Conservation (phyloP, 371 early-diverging fungal genomes). For the Mortierella sp. region DNA sequence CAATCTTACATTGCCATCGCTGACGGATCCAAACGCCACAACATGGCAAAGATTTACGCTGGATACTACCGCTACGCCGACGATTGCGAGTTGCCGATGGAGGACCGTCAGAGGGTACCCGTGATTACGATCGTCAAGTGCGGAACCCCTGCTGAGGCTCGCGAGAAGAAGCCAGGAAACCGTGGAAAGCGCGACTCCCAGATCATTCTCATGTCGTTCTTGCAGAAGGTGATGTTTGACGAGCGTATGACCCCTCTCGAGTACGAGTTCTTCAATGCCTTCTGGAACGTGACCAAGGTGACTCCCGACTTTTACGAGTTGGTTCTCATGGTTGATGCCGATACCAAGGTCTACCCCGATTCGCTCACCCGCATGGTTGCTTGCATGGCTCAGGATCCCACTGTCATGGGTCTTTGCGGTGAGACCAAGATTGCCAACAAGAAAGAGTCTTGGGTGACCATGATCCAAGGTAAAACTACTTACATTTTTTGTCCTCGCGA, state of each 20-base stretch:
- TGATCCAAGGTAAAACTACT: conserved; percentile 81
- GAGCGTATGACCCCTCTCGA: conserved; percentile 96
- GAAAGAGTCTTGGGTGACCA: conserved; percentile 85
- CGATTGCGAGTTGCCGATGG: conserved; percentile 41
- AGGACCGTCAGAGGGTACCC: conserved; percentile 76
- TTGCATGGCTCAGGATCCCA: conserved; percentile 83
- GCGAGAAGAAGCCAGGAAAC: conserved; percentile 90
- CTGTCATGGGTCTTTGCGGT: conserved; percentile 87
- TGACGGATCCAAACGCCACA: conserved; percentile 87
- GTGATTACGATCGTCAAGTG: conserved; percentile 95
- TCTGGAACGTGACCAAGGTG: conserved; percentile 83
- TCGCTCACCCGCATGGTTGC: conserved; percentile 80
- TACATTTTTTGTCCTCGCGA: background rate
- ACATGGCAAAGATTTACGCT: conserved; percentile 93
- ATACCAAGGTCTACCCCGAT: conserved; percentile 88
- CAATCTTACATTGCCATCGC: conserved; percentile 89
- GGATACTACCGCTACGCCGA: conserved; percentile 86
- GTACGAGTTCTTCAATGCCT: conserved; percentile 91
- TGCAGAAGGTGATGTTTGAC: conserved; percentile 91
- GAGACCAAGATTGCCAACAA: conserved; percentile 90
- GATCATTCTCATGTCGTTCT: conserved; percentile 97
- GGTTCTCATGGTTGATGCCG: conserved; percentile 97
- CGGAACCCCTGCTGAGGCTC: conserved; percentile 83
- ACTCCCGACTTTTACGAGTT: conserved; percentile 89
- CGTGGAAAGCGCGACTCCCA: conserved; percentile 99